These are phyloP conservation scores for Hamamelis virginiana DNA, from an alignment of 164 flowering plant species.

Conservation along the genomic window DNA sequence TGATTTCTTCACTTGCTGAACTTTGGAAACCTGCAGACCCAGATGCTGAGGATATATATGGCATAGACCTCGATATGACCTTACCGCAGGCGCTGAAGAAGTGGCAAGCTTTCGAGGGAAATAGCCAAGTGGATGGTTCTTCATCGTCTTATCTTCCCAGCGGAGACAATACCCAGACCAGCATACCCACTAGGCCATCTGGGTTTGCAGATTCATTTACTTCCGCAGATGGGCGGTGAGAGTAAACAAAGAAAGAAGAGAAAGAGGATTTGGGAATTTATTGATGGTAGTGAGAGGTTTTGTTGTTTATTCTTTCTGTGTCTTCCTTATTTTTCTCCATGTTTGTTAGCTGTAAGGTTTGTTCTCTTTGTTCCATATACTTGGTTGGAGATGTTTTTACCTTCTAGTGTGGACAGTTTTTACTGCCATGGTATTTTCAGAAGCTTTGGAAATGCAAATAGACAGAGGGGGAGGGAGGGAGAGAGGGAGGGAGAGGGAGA, in stretches of 20 bases:
- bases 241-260: not conserved
- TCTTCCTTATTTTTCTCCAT: not conserved
- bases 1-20: conserved; percentile 74
- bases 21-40: conserved; percentile 76
- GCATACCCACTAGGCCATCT: conserved; percentile 57
- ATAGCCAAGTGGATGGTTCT: conserved; percentile 29
- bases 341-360: conserved; percentile 7
- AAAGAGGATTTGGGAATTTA: not conserved
- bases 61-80: conserved; percentile 65
- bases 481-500: too few species aligned
- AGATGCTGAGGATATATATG: conserved; percentile 60
- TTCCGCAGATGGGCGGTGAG: conserved; percentile 45
- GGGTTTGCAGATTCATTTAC: conserved; percentile 61
- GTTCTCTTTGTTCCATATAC: not conserved
- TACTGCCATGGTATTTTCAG: not conserved
- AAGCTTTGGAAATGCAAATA: conserved; percentile 1
- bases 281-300: not conserved
- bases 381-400: not conserved
- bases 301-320: conserved; percentile 5
- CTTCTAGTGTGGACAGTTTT: not conserved
- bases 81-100: conserved; percentile 72
- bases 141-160: conserved; percentile 42
- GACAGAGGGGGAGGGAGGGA: too few species aligned
- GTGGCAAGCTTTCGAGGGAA: conserved; percentile 79
- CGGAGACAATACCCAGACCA: conserved; percentile 53